Conservation (phyloP, 768 basidiomycete genomes). For the Leccinum arenicola region DNA sequence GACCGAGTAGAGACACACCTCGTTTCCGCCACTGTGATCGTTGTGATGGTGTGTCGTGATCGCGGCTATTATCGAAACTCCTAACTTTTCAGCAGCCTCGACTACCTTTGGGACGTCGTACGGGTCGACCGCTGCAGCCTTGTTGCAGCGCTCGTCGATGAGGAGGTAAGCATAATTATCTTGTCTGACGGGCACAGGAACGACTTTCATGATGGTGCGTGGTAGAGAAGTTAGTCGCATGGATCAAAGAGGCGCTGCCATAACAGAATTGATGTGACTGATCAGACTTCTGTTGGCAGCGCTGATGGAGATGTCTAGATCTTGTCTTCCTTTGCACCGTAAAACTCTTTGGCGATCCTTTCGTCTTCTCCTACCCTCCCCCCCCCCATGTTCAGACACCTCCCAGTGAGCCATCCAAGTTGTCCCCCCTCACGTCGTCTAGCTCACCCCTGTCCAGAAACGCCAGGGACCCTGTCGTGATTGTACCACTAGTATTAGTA, state of each 20-base stretch:
- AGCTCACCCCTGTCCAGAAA: constrained; percentile 9
- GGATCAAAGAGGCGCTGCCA: constrained; percentile 13
- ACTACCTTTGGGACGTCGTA: constrained; percentile 72
- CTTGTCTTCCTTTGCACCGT: background rate
- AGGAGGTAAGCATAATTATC: constrained; percentile 89
- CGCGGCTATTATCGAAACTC: constrained; percentile 63
- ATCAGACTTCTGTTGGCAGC: background rate
- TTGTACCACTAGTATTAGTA: background rate
- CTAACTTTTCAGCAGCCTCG: constrained; percentile 57
- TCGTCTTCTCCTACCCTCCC: background rate
- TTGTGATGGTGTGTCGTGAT: constrained; percentile 92
- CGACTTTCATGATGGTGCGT: constrained; percentile 56
- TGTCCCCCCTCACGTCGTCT: background rate
- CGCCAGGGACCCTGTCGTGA: background rate
- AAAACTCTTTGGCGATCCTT: background rate
- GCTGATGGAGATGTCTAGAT: background rate
- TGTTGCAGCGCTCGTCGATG: constrained; percentile 62
- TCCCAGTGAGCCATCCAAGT: constrained; percentile 1
- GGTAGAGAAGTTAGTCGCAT: constrained; percentile 21
- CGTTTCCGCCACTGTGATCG: constrained; percentile 88
- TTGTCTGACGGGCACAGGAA: constrained; percentile 73
- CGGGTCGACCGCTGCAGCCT: constrained; percentile 78
- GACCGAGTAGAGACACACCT: constrained; percentile 40
- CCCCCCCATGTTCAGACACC: background rate
- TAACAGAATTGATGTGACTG: constrained; percentile 1